Evolutionary conservation across 2,329 filamentous ascomycete species (phyloP), one percentile per base, ranked within the genome.

Genomic region (Hortaea werneckii): DNA sequence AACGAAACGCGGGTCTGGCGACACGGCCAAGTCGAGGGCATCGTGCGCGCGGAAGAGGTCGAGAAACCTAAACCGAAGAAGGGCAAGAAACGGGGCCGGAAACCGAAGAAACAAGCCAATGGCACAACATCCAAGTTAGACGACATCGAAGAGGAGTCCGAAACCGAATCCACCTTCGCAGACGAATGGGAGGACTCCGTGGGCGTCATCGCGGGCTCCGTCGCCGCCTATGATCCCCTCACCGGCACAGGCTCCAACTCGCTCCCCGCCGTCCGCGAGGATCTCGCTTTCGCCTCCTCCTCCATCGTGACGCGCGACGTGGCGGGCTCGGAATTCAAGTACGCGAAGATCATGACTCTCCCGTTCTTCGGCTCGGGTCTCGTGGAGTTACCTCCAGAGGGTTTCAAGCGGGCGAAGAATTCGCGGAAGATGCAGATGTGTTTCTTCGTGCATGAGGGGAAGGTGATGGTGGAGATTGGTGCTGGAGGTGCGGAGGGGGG

Each of bases 361-460:
- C 80, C 84, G 0, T 96, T 95, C 65, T 87, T 96, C 65, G 89
- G 88, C 30, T 83, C 85, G 7, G 92, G 92, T 11, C 77, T 96
- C 43, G 85, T 98, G 34, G 90, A 96, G 58, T 71, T 98, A 42
- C 86, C 87, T 5, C 82, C 87, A 0, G 83, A 84, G 2, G 80
- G 85, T 29, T 79, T 85, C 61, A 98, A 98, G 72, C 80, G 82
- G 55, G 79, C 83, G 41, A 96, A 96, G 74, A 96, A 95, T 66
- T 85, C 85, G 32, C 78, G 90, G 51, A 89, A 85, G 69, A 96
- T 95, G 87, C 88, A 95, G 62, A 92, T 98, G 83, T 82, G 85
- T 1, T 96, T 96, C 65, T 95, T 94, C 57, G 84, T 98, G 29
- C 83, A 87, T 56, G 77, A 78, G 39, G 92, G 92, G 20, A 81